Base-by-base conservation (phyloP, 2,329 filamentous ascomycete genomes). In the Stagonosporopsis cucurbitacearum region DNA sequence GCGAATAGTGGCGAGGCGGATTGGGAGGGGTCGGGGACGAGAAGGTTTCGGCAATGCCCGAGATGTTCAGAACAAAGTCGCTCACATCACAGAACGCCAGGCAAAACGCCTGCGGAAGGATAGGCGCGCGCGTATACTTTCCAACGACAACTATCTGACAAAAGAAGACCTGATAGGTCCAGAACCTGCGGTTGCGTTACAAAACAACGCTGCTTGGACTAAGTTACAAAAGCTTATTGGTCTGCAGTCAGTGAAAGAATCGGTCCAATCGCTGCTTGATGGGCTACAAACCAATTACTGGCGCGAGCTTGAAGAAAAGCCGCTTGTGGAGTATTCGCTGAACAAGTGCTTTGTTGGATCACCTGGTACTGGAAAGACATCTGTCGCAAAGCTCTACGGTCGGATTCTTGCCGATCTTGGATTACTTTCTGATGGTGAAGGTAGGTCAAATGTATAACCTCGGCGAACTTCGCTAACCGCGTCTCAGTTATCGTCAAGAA, bases 341-440 rank as follows among this genome's bases (percentile, higher is more conserved):
- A 92, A 92, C 68, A 79, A 82, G 7, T 84, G 91, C 1, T 91
- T 93, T 51, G 68, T 92, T 0, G 90, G 90, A 0, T 83, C 81
- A 1, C 90, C 90, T 0, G 90, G 90, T 0, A 93, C 90, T 0
- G 89, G 90, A 0, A 93, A 92, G 64, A 92, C 90, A 0, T 87
- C 88, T 0, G 86, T 93, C 0, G 90, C 88, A 0, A 91, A 89
- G 67, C 73, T 91, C 0, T 92, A 92, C 60, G 89, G 87, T 0
- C 75, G 81, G 35, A 87, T 93, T 2, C 77, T 93, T 0, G 86
- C 83, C 0, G 84, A 90, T 50, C 72, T 93, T 4, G 89, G 89
- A 0, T 62, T 90, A 2, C 70, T 92, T 0, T 88, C 84, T 0
- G 89, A 84, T 22, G 86, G 88, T 0, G 88, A 92, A 80, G 84